Conservation (phyloP, 108 stramenopile species). For the Parmales sp. region DNA sequence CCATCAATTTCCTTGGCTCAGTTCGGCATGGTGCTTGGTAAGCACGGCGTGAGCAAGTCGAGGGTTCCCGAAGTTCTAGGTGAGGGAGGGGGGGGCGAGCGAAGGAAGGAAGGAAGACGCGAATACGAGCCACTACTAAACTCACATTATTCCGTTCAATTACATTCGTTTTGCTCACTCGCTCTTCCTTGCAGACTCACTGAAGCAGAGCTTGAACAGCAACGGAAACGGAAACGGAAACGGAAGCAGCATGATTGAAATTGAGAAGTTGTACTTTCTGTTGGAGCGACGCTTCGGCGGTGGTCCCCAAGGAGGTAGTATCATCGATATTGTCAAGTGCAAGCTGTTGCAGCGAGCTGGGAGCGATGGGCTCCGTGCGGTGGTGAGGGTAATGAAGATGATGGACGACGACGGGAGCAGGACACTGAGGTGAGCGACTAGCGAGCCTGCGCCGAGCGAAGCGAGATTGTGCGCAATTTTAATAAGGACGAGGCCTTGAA, state of each 20-base stretch:
- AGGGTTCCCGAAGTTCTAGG: no score
- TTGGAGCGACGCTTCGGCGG: neutral
- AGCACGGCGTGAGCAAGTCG: neutral
- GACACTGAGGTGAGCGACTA: neutral
- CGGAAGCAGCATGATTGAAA: neutral
- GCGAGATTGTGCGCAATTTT: no score
- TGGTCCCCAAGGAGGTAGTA: neutral
- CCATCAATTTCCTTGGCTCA: neutral
- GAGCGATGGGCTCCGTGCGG: neutral
- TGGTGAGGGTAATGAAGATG: constrained; percentile 2
- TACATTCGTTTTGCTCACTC: no score
- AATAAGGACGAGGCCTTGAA: no score
- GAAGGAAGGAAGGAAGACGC: no score
- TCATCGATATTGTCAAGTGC: constrained; percentile 5
- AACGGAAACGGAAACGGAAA: neutral
- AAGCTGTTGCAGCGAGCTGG: constrained; percentile 3
- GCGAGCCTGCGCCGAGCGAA: neutral
- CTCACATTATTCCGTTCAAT: no score
- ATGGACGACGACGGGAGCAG: constrained; percentile 21
- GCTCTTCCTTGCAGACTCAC: no score
- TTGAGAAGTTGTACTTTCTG: neutral
- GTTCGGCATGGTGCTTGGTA: neutral
- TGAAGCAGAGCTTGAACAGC: neutral
- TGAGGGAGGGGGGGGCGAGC: no score
- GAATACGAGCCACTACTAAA: no score